These are phyloP conservation scores for Paraglomus brasilianum DNA, from an alignment of 192 early-diverging fungal species.

Conservation along the genomic window DNA sequence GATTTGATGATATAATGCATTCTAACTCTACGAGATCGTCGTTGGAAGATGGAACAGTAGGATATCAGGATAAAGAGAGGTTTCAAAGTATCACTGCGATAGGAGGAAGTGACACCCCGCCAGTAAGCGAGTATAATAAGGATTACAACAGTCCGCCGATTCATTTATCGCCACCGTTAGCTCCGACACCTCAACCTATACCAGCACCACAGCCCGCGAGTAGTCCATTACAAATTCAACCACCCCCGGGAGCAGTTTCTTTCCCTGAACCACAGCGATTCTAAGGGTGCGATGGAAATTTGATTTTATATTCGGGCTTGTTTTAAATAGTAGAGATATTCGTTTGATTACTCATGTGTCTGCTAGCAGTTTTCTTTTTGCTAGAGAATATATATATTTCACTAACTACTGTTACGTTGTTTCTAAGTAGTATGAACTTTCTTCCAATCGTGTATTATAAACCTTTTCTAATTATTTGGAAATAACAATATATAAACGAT, in stretches of 20 bases:
- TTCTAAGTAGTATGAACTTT: too few species aligned
- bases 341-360: too few species aligned
- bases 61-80: slow-evolving; percentile 3
- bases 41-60: not conserved
- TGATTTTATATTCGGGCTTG: too few species aligned
- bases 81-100: not conserved
- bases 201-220: not conserved
- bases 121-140: not conserved
- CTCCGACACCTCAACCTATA: not conserved
- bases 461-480: too few species aligned
- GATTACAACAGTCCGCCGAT: not conserved
- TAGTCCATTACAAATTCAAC: not conserved
- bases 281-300: too few species aligned
- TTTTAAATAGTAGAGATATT: too few species aligned
- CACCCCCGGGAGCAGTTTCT: not conserved
- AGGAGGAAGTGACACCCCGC: not conserved
- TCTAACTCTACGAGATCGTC: slow-evolving; percentile 26
- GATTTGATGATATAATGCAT: slow-evolving; percentile 2
- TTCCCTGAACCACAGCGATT: slow-evolving; percentile 3
- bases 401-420: too few species aligned
- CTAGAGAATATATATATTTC: too few species aligned
- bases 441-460: too few species aligned
- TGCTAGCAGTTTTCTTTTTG: too few species aligned
- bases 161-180: not conserved
- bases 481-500: too few species aligned